Evolutionary conservation across 345 rosid genomes (phyloP).

Genomic region (Isatis tinctoria): DNA sequence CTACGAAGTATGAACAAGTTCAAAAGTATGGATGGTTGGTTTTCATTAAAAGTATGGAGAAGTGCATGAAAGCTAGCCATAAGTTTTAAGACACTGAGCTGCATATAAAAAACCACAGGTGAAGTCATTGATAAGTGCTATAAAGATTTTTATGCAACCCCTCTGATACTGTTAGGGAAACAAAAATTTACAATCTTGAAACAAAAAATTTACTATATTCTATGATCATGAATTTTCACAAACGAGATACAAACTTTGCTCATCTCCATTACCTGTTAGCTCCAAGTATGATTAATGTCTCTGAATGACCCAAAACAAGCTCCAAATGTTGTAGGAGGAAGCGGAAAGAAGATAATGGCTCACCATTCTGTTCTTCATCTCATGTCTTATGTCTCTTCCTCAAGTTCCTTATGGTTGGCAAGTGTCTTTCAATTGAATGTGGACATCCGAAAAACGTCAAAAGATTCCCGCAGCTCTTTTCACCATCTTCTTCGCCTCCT

Average conservation of each 20-base stretch:
- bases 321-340: constrained; percentile 12
- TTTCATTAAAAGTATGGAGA: neutral
- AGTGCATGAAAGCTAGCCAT: neutral
- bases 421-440: constrained; percentile 41
- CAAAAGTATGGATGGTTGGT: neutral
- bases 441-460: constrained; percentile 72
- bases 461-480: constrained; percentile 61
- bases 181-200: constrained; percentile 14
- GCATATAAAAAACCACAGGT: neutral
- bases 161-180: neutral
- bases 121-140: neutral
- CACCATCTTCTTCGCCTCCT: constrained; percentile 44
- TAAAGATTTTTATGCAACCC: neutral
- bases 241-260: constrained; percentile 14
- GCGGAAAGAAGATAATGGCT: neutral
- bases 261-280: constrained; percentile 16
- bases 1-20: neutral
- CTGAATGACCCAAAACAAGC: constrained; percentile 12
- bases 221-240: constrained; percentile 17
- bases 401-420: constrained; percentile 42
- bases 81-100: constrained; percentile 8
- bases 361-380: constrained; percentile 8
- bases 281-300: constrained; percentile 9
- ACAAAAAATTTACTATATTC: constrained; percentile 20
- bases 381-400: constrained; percentile 61